Conservation (phyloP, 2,329 filamentous ascomycete genomes). For the Penicillium sp. region DNA sequence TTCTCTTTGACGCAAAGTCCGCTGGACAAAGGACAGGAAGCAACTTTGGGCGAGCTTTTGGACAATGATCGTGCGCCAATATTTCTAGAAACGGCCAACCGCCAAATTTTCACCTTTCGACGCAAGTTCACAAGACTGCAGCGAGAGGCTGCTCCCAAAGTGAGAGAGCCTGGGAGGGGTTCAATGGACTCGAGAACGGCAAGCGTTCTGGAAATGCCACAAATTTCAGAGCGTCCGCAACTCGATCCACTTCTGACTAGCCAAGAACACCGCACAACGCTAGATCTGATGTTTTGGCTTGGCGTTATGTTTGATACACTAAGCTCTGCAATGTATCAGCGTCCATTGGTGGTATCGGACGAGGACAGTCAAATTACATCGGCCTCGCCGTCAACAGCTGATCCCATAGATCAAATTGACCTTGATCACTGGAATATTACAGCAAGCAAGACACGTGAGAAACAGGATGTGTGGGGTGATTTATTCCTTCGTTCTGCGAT, state of each 20-base stretch:
- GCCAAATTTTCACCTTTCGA: constrained; percentile 38
- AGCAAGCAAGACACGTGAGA: constrained; percentile 5
- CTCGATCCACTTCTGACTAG: constrained; percentile 17
- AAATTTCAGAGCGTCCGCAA: background rate
- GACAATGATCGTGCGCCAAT: constrained; percentile 34
- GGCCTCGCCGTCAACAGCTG: background rate
- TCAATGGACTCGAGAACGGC: background rate
- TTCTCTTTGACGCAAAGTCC: constrained; percentile 49
- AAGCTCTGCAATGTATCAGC: constrained; percentile 54
- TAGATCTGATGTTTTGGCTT: constrained; percentile 59
- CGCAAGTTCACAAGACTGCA: constrained; percentile 24
- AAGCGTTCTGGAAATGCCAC: background rate
- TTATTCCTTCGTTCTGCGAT: constrained; percentile 33
- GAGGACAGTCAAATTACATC: constrained; percentile 46
- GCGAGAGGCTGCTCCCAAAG: constrained; percentile 9
- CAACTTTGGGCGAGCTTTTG: constrained; percentile 19
- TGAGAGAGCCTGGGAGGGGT: background rate
- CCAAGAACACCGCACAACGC: constrained; percentile 45
- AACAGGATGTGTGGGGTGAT: constrained; percentile 42
- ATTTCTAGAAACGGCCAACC: constrained; percentile 43
- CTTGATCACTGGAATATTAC: constrained; percentile 14
- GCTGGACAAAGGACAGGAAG: constrained; percentile 25
- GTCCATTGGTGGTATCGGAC: constrained; percentile 47
- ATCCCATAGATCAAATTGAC: constrained; percentile 2
- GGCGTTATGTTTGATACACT: constrained; percentile 61